Percentiles rank a stretch among this genome's conserved stretches.
These are phyloP conservation scores for Gynandropsis gynandra DNA, from an alignment of 345 rosid species.

Conservation along the genomic window DNA sequence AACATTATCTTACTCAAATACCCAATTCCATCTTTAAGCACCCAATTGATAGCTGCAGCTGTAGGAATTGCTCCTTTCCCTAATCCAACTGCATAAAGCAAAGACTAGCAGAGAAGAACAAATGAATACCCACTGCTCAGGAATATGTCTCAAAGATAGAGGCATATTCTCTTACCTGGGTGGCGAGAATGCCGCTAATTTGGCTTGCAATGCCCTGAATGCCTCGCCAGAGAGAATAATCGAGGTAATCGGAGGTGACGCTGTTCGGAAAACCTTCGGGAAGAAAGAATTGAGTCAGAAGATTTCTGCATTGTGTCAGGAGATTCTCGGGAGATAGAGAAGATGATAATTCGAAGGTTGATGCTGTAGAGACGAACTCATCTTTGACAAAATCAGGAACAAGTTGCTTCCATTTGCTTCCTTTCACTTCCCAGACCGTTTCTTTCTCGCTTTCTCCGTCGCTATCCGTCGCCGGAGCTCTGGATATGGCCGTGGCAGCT, in stretches of 20 bases:
- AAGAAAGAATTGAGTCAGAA: conserved; percentile 52
- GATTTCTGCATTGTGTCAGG: conserved; percentile 38
- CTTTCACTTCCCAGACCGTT: conserved; percentile 64
- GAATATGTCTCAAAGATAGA: conserved; percentile 19
- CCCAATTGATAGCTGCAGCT: conserved; percentile 97
- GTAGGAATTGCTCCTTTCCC: conserved; percentile 97
- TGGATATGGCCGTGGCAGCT: conserved; percentile 37
- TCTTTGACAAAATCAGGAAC: conserved; percentile 46
- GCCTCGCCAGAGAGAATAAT: conserved; percentile 92
- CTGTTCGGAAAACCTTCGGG: conserved; percentile 87
- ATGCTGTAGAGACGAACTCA: conserved; percentile 36
- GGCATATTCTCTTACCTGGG: conserved; percentile 47
- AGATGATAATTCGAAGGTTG: conserved; percentile 29
- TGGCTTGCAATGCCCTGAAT: conserved; percentile 94
- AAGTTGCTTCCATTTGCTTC: conserved; percentile 59
- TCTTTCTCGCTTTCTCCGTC: conserved; percentile 25
- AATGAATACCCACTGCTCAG: conserved; percentile 15
- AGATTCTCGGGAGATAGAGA: conserved; percentile 32
- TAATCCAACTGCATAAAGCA: conserved; percentile 94
- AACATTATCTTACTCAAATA: conserved; percentile 85
- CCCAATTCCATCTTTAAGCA: conserved; percentile 92
- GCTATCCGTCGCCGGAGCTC: conserved; percentile 19
- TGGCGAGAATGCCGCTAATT: conserved; percentile 87
- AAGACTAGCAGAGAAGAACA: conserved; percentile 40
- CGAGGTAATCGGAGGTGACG: conserved; percentile 81